Percentiles rank a stretch among this genome's conserved stretches.
Evolutionary conservation across 768 basidiomycete genomes (phyloP).

Genomic region (Tephrocybe rancida): DNA sequence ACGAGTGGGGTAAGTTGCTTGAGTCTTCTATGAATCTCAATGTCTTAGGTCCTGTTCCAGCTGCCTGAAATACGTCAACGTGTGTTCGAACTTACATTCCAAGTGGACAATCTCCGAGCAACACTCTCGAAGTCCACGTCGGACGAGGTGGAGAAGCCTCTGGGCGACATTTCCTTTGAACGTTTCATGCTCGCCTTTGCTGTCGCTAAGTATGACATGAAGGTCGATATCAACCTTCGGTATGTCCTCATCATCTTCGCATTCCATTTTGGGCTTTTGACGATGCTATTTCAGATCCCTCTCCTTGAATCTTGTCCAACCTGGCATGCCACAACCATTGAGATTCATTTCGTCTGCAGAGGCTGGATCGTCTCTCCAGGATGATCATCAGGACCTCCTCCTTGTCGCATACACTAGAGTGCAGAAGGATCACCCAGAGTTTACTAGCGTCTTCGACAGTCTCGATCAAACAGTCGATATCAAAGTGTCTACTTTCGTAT

Average conservation of each 20-base stretch:
- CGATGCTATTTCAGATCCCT: conserved; percentile 55
- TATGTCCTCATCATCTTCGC: conserved; percentile 30
- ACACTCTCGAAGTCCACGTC: conserved; percentile 71
- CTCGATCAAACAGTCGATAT: conserved; percentile 89
- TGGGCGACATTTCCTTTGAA: conserved; percentile 81
- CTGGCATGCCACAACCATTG: conserved; percentile 47
- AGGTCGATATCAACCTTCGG: conserved; percentile 81
- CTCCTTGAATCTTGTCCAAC: conserved; percentile 72
- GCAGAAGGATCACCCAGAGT: conserved; percentile 87
- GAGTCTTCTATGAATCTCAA: background rate
- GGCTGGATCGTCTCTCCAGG: conserved; percentile 26
- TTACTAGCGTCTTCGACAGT: conserved; percentile 73
- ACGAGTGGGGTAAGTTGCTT: conserved; percentile 47
- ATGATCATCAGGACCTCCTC: conserved; percentile 66
- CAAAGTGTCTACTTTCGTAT: conserved; percentile 87
- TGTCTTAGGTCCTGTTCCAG: conserved; percentile 19
- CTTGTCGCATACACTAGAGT: conserved; percentile 78
- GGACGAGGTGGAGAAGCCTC: conserved; percentile 64
- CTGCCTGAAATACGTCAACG: conserved; percentile 51
- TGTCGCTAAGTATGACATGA: conserved; percentile 84
- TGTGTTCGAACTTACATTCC: conserved; percentile 84
- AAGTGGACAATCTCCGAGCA: conserved; percentile 81
- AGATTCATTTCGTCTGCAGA: conserved; percentile 68
- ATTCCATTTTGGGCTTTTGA: conserved; percentile 2
- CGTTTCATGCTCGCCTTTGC: conserved; percentile 77